Evolutionary conservation across 73 alveolate species (phyloP).

Genomic region (Paramecium sonneborni): DNA sequence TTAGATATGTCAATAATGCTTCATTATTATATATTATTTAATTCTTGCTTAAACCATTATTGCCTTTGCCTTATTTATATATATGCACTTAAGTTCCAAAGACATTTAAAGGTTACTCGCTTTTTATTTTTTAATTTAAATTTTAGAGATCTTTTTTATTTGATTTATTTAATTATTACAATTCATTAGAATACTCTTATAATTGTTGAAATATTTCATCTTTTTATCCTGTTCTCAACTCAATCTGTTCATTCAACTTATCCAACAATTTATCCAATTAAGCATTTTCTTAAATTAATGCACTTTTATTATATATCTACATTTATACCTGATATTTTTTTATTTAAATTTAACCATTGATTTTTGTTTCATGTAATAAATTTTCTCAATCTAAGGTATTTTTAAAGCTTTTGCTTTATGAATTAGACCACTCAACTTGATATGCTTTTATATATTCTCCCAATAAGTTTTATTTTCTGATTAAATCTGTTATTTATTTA

Average conservation of each 20-base stretch:
- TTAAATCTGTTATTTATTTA: slow-evolving; percentile 17
- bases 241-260: background rate
- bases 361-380: slow-evolving; percentile 8
- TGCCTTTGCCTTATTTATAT: background rate
- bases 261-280: background rate
- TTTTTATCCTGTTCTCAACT: background rate
- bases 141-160: slow-evolving; percentile 8
- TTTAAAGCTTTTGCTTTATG: background rate
- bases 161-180: background rate
- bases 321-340: background rate
- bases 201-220: background rate
- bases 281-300: slow-evolving; percentile 21
- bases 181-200: background rate
- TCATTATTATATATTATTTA: slow-evolving; percentile 13
- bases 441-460: slow-evolving; percentile 17
- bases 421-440: background rate
- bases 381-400: slow-evolving; percentile 5
- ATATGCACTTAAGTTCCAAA: slow-evolving; percentile 28
- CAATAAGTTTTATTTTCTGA: slow-evolving; percentile 43
- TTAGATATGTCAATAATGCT: slow-evolving; percentile 17
- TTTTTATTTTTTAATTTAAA: background rate
- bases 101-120: background rate
- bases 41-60: background rate
- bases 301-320: background rate
- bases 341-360: slow-evolving; percentile 12